Evolutionary conservation across 2,329 filamentous ascomycete genomes (phyloP), one percentile per base, ranked within the genome.

Genomic region (Colletotrichum scovillei): DNA sequence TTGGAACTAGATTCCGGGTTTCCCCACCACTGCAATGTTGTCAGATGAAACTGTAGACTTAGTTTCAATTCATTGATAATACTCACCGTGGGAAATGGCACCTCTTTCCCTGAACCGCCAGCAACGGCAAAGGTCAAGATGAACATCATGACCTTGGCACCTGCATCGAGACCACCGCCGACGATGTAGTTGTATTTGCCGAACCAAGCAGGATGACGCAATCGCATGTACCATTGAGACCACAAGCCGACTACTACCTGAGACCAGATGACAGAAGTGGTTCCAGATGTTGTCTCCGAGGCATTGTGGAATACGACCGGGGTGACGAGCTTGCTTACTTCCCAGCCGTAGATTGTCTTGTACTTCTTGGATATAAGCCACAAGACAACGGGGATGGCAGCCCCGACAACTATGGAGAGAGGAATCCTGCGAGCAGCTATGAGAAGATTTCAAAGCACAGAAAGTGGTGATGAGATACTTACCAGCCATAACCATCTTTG

Each of bases 351-450:
- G 49, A 74, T 65, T 11, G 72, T 72, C 59, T 72, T 72, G 68
- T 68, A 63, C 46, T 63, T 74, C 19, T 58, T 63, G 5, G 68
- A 64, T 14, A 74, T 26, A 22, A 68, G 69, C 72, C 72, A 72
- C 1, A 68, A 64, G 6, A 24, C 42, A 14, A 68, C 55, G 19
- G 72, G 69, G 4, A 74, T 65, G 0, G 63, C 59, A 14, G 72
- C 72, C 46, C 86, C 86, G 19, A 86, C 38, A 0, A 86, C 77
- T 68, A 83, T 82, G 11, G 80, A 77, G 19, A 86, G 76, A 1
- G 84, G 82, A 1, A 86, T 80, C 78, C 72, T 81, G 81, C 82
- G n/a, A 77, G 78, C 74, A 77, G 30, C 8, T 82, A 69, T 42
- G 2, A 8, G 4, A 28, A 22, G 7, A 22, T 22, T 19, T 55